Percentiles rank a stretch among this genome's conserved stretches.
phyloP scores from a whole-genome alignment of 139 green algal genomes.

The Trebouxia sp. region DNA sequence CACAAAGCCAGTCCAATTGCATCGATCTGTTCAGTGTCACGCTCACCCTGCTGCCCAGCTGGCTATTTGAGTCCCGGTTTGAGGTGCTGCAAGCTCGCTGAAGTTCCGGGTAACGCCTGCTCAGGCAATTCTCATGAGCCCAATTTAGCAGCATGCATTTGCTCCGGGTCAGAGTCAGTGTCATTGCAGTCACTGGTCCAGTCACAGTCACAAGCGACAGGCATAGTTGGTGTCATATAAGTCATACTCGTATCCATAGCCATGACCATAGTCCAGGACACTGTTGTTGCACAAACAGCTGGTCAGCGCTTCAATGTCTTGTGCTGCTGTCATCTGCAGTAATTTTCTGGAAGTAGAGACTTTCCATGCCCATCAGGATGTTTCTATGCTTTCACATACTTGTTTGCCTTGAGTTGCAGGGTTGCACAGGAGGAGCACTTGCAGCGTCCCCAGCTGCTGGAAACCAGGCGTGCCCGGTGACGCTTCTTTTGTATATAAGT shows the following conservation, averaged over 20 bases:
- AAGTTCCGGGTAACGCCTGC: conserved; percentile 46
- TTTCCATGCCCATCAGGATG: not conserved
- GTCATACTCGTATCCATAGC: too few relatives aligned
- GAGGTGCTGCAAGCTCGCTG: conserved; percentile 58
- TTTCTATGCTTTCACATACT: too few relatives aligned
- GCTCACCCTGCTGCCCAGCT: conserved; percentile 75
- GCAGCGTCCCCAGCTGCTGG: conserved; percentile 56
- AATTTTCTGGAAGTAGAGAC: too few relatives aligned
- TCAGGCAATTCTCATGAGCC: conserved; percentile 20
- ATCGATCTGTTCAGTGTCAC: conserved; percentile 81
- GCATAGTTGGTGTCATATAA: too few relatives aligned
- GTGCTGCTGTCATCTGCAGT: too few relatives aligned
- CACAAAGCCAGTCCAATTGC: conserved; percentile 36
- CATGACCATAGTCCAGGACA: too few relatives aligned
- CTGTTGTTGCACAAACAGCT: too few relatives aligned
- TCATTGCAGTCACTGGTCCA: not conserved
- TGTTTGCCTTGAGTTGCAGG: conserved; percentile 27
- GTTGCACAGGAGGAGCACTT: conserved; percentile 47
- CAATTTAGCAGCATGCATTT: not conserved
- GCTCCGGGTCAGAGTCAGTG: not conserved
- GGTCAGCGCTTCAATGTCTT: too few relatives aligned
- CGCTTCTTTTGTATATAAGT: too few relatives aligned
- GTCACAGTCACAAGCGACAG: not conserved
- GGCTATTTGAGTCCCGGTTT: conserved; percentile 65
- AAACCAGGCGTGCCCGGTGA: conserved; percentile 85